phyloP scores from a whole-genome alignment of 768 basidiomycete genomes.

The Melanogaster broomeanus region DNA sequence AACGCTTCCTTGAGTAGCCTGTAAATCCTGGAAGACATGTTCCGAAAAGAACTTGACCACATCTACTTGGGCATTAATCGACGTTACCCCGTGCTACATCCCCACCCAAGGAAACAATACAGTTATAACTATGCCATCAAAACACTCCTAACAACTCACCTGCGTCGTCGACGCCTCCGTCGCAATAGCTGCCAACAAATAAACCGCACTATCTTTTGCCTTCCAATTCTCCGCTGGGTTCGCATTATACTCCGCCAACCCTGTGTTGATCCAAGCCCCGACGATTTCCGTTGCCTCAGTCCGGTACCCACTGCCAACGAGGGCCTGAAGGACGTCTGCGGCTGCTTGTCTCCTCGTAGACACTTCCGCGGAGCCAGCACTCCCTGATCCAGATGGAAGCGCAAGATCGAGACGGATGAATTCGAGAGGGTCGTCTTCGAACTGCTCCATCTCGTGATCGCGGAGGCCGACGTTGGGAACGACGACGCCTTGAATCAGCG shows the following conservation, averaged over 20 bases:
- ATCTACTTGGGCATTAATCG: slow-evolving; percentile 88
- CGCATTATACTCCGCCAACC: slow-evolving; percentile 66
- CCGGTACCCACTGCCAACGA: slow-evolving; percentile 82
- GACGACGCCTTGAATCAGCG: slow-evolving; percentile 86
- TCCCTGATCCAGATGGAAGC: slow-evolving; percentile 48
- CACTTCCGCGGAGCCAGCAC: slow-evolving; percentile 56
- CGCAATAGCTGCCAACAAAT: slow-evolving; percentile 91
- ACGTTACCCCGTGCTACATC: slow-evolving; percentile 84
- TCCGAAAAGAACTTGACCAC: slow-evolving; percentile 96
- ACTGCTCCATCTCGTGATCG: slow-evolving; percentile 90
- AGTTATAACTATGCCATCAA: slow-evolving; percentile 6
- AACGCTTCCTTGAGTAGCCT: slow-evolving; percentile 62
- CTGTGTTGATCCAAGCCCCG: slow-evolving; percentile 77
- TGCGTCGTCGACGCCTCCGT: slow-evolving; percentile 84
- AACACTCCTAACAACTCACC: slow-evolving; percentile 41
- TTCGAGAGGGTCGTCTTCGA: slow-evolving; percentile 96
- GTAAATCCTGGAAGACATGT: slow-evolving; percentile 85
- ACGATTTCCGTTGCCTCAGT: slow-evolving; percentile 86
- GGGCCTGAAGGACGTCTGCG: slow-evolving; percentile 91
- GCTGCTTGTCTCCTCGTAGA: slow-evolving; percentile 91
- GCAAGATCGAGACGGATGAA: slow-evolving; percentile 89
- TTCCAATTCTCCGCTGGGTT: slow-evolving; percentile 75
- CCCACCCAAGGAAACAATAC: neutral
- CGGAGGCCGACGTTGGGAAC: slow-evolving; percentile 91
- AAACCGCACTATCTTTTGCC: slow-evolving; percentile 91